Percentiles rank a stretch among this genome's conserved stretches.
Conservation (phyloP, 306 rosid species). For the Cucumis melo region DNA sequence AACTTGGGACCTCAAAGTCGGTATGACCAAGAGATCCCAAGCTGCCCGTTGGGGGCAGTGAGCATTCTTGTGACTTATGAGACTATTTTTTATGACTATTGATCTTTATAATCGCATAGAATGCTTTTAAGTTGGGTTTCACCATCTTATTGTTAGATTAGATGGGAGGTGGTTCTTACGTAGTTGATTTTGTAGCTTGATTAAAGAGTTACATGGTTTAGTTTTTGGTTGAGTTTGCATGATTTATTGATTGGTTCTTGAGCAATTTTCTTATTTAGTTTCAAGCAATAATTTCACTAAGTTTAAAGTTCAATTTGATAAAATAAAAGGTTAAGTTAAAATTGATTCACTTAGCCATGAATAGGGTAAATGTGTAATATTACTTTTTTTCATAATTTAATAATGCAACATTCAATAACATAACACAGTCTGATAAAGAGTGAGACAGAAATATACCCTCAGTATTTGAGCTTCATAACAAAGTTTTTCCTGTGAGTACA, state of each 20-base stretch:
- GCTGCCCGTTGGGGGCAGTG: too few species aligned
- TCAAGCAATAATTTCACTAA: not conserved
- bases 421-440: not conserved
- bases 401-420: not conserved
- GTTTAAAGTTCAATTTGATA: not conserved
- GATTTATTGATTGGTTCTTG: not conserved
- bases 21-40: too few species aligned
- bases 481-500: slow-evolving; percentile 67
- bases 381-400: not conserved
- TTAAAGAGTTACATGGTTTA: too few species aligned
- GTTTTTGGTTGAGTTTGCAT: not conserved
- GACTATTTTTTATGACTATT: not conserved
- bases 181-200: not conserved
- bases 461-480: slow-evolving; percentile 92
- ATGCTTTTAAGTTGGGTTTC: not conserved
- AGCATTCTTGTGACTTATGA: not conserved
- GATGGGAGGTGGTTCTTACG: not conserved
- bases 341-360: not conserved
- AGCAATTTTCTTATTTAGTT: not conserved
- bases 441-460: slow-evolving; percentile 37
- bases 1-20: too few species aligned
- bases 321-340: too few species aligned
- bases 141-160: not conserved
- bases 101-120: not conserved
- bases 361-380: not conserved